Evolutionary conservation across 306 rosid species (phyloP).

Genomic region (Oxytropis ochrocephala): DNA sequence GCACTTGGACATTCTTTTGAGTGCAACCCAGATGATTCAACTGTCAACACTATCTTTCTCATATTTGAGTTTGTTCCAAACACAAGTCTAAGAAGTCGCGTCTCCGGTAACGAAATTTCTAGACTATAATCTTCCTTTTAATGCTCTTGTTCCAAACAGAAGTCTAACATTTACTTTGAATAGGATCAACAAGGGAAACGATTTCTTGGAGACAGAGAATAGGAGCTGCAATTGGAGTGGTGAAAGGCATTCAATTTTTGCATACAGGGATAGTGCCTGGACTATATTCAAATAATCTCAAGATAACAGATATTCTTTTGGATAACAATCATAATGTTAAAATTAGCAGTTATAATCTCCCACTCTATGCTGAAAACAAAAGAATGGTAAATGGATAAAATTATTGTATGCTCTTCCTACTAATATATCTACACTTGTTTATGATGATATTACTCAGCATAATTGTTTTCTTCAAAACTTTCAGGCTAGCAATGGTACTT

Average conservation of each 20-base stretch:
- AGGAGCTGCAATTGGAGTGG: constrained; percentile 74
- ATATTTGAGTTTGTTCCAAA: constrained; percentile 71
- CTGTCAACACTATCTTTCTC: constrained; percentile 52
- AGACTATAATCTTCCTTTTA: not conserved
- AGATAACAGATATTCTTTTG: constrained; percentile 71
- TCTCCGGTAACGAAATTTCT: constrained; percentile 58
- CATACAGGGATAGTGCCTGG: constrained; percentile 97
- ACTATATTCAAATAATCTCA: constrained; percentile 63
- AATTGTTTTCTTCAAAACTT: constrained; percentile 12
- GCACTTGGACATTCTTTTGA: constrained; percentile 95
- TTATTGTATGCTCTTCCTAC: not conserved
- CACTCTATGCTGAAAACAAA: constrained; percentile 47
- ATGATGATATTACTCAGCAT: not conserved
- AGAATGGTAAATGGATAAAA: constrained; percentile 42
- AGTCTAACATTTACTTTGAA: constrained; percentile 22
- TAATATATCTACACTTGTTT: not conserved
- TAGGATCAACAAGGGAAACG: constrained; percentile 55
- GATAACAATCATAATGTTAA: constrained; percentile 70
- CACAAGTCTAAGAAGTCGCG: constrained; percentile 49
- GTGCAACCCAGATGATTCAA: constrained; percentile 58
- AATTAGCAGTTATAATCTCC: constrained; percentile 68
- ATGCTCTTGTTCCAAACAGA: no score
- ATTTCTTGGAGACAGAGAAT: constrained; percentile 84
- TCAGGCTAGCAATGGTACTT: constrained; percentile 50
- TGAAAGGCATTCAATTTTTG: constrained; percentile 84